Percentiles rank a stretch among this genome's conserved stretches.
Conservation (phyloP, 2,329 filamentous ascomycete genomes). For the Hypomyces rosellus region DNA sequence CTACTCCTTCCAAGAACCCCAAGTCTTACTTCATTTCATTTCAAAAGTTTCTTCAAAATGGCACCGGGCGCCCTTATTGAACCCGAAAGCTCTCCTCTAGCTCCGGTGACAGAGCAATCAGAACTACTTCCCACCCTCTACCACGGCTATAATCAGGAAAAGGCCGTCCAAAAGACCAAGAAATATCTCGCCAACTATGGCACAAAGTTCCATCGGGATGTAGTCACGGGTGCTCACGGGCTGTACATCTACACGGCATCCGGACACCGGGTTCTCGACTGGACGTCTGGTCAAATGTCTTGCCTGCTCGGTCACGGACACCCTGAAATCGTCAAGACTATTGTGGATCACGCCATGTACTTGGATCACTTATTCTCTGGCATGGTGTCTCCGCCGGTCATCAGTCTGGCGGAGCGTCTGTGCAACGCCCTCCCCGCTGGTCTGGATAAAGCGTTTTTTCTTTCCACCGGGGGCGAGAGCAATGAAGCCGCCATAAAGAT, state of each 20-base stretch:
- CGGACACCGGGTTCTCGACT: conserved; percentile 47
- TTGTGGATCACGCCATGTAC: conserved; percentile 40
- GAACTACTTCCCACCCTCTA: conserved; percentile 16
- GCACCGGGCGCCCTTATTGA: conserved; percentile 16
- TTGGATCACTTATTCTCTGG: conserved; percentile 55
- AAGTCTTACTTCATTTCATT: not conserved
- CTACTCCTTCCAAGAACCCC: no score
- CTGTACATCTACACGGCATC: conserved; percentile 40
- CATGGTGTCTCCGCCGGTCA: conserved; percentile 53
- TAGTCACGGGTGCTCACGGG: conserved; percentile 39
- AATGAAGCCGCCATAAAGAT: conserved; percentile 59
- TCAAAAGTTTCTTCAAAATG: conserved; percentile 12
- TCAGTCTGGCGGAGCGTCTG: conserved; percentile 47
- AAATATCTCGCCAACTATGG: conserved; percentile 23
- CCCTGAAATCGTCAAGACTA: conserved; percentile 50
- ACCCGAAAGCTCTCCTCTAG: conserved; percentile 6
- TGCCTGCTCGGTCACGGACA: conserved; percentile 53
- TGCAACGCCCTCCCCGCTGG: conserved; percentile 40
- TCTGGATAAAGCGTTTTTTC: conserved; percentile 51
- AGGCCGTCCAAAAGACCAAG: conserved; percentile 17
- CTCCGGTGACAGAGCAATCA: conserved; percentile 6
- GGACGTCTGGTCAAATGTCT: conserved; percentile 56
- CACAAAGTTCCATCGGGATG: conserved; percentile 21
- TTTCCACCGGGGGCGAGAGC: conserved; percentile 50
- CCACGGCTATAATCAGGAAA: conserved; percentile 14